Percentiles rank a stretch among this genome's conserved stretches.
phyloP scores from a whole-genome alignment of 1,284 basidiomycete genomes.

The Puccinia horiana region DNA sequence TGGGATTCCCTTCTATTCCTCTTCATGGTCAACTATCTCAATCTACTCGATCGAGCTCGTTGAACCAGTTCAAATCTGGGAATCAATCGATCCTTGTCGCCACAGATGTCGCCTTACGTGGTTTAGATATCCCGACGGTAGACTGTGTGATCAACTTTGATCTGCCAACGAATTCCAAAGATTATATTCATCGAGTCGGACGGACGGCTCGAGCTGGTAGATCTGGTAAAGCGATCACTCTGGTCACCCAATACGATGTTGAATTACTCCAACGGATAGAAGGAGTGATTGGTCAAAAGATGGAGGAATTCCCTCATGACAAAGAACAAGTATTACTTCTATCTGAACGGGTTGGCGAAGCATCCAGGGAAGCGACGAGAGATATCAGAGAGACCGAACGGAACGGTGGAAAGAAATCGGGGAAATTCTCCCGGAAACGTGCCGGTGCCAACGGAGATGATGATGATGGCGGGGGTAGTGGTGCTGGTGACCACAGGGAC shows the following conservation, averaged over 20 bases:
- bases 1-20: slow-evolving; percentile 93
- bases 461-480: slow-evolving; percentile 60
- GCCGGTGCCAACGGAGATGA: slow-evolving; percentile 63
- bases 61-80: slow-evolving; percentile 92
- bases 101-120: slow-evolving; percentile 96
- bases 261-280: slow-evolving; percentile 74
- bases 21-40: slow-evolving; percentile 97
- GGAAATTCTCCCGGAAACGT: slow-evolving; percentile 61
- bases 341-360: slow-evolving; percentile 86
- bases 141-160: slow-evolving; percentile 99
- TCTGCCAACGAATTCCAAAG: slow-evolving; percentile 94
- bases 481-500: slow-evolving; percentile 69
- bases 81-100: slow-evolving; percentile 95
- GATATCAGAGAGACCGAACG: slow-evolving; percentile 67
- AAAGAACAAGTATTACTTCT: slow-evolving; percentile 86
- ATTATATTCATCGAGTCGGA: slow-evolving; percentile 97
- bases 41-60: slow-evolving; percentile 91
- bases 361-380: slow-evolving; percentile 75
- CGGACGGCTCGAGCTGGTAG: slow-evolving; percentile 98
- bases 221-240: slow-evolving; percentile 89
- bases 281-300: slow-evolving; percentile 81
- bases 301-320: slow-evolving; percentile 86
- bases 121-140: slow-evolving; percentile 98
- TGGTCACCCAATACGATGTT: slow-evolving; percentile 98
- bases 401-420: slow-evolving; percentile 53